phyloP scores from a whole-genome alignment of 371 early-diverging fungal genomes.

The Mucor indicus region DNA sequence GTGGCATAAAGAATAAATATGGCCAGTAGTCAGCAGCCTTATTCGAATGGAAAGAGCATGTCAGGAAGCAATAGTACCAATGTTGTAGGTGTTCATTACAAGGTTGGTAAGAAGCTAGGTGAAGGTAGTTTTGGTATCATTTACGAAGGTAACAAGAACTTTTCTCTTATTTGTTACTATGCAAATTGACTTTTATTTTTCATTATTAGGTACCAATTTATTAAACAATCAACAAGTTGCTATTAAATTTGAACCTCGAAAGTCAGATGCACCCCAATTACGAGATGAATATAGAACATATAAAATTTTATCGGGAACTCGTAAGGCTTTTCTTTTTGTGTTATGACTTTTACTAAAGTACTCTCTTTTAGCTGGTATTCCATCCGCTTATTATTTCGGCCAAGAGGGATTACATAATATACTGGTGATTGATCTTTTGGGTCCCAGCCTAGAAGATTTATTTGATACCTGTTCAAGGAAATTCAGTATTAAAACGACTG shows the following conservation, averaged over 20 bases:
- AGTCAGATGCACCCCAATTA: constrained; percentile 86
- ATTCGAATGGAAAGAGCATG: constrained; percentile 1
- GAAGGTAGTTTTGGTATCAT: constrained; percentile 95
- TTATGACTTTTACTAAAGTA: background rate
- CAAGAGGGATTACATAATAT: constrained; percentile 90
- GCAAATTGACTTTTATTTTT: too few relatives aligned
- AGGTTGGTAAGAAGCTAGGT: constrained; percentile 89
- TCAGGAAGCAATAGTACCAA: constrained; percentile 24
- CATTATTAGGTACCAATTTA: constrained; percentile 59
- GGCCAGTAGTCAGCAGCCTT: too few relatives aligned
- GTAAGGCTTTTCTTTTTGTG: constrained; percentile 29
- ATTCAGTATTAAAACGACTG: constrained; percentile 87
- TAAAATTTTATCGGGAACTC: constrained; percentile 73
- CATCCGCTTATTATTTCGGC: constrained; percentile 86
- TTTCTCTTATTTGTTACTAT: background rate
- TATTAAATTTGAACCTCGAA: constrained; percentile 92
- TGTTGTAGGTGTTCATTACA: constrained; percentile 90
- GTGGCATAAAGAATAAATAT: too few relatives aligned
- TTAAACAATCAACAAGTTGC: constrained; percentile 82
- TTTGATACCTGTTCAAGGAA: constrained; percentile 88
- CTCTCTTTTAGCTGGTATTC: constrained; percentile 64
- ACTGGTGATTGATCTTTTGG: constrained; percentile 92
- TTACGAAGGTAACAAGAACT: constrained; percentile 76
- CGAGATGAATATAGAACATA: constrained; percentile 62
- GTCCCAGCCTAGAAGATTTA: constrained; percentile 90